Base-by-base conservation (phyloP, 257 asterid genomes). In the Scutellaria galericulata region DNA sequence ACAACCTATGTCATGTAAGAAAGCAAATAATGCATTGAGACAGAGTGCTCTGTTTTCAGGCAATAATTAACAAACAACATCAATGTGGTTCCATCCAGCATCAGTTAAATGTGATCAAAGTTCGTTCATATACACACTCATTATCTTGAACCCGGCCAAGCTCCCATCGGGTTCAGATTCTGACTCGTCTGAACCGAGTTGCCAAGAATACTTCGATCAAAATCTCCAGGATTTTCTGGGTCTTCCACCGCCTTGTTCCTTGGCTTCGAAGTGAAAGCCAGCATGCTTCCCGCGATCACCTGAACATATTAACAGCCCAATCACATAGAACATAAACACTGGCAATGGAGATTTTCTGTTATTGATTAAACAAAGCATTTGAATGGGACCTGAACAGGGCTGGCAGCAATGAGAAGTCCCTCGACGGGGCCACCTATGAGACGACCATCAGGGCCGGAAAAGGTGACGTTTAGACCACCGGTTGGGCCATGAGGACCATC, bases 381-480 rank as follows among this genome's bases (percentile, higher is more conserved):
- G 11, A 47, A 37, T 8, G 50, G 58, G 64, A 91, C 97, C 97
- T 89, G 97, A 77, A 87, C 88, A 24, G 88, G 87, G 78, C 85
- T 89, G 58, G 95, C 97, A 63, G 97, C 97, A 66, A 89, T 81
- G 78, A 91, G 97, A 67, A 82, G 86, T 63, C 94, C 97, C 54
- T 92, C 96, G 51, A 91, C 92, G 2, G 89, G 86, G 54, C 97
- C 97, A 50, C 97, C 97, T 35, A 87, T 84, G 75, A 91, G 91
- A 63, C 88, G 90, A 35, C 96, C 96, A 81, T 91, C 95, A 31
- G 97, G 95, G 55, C 96, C 93, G 47, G 92, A 85, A 74, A 91
- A 85, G 40, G 89, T 81, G 52, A 89, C 87, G 66, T 80, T 87
- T 59, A 89, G 78, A 41, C 92, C 89, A 39, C 97, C 92, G 31